A percentile compares a stretch with the other conserved stretches of the same genome.
Evolutionary conservation across 805 yeast genomes (phyloP).

Genomic region (Metschnikowia drakensbergensis): DNA sequence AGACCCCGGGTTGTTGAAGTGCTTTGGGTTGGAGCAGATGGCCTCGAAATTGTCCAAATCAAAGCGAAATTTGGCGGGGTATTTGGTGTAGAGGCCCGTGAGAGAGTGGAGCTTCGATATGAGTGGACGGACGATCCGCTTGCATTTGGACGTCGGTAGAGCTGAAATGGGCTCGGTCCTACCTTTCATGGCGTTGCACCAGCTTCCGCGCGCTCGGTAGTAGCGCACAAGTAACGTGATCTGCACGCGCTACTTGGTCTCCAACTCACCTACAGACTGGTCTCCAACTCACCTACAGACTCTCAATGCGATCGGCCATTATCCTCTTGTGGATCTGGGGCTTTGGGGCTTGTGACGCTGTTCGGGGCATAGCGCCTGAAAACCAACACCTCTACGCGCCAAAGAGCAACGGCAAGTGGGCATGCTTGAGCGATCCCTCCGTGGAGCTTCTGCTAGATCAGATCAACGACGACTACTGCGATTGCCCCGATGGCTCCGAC

Average conservation of each 20-base stretch:
- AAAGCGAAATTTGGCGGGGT: conserved; percentile 21
- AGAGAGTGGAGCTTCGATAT: conserved; percentile 34
- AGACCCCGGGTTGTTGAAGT: conserved; percentile 12
- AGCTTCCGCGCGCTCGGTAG: neutral
- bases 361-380: conserved; percentile 38
- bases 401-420: conserved; percentile 52
- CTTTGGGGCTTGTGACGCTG: neutral
- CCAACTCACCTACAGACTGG: neutral
- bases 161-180: neutral
- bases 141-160: conserved; percentile 26
- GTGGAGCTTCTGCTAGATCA: conserved; percentile 55
- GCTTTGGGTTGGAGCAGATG: neutral
- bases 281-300: neutral
- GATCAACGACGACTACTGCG: conserved; percentile 87
- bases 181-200: neutral
- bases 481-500: conserved; percentile 97
- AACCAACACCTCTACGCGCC: conserved; percentile 48
- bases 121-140: conserved; percentile 35
- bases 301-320: neutral
- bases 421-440: conserved; percentile 66
- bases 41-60: conserved; percentile 6
- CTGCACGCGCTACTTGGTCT: neutral
- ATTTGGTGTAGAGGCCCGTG: conserved; percentile 25
- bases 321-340: neutral
- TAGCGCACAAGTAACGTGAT: neutral